phyloP scores from a whole-genome alignment of 129 eudicot species.

The Centaurea solstitialis region DNA sequence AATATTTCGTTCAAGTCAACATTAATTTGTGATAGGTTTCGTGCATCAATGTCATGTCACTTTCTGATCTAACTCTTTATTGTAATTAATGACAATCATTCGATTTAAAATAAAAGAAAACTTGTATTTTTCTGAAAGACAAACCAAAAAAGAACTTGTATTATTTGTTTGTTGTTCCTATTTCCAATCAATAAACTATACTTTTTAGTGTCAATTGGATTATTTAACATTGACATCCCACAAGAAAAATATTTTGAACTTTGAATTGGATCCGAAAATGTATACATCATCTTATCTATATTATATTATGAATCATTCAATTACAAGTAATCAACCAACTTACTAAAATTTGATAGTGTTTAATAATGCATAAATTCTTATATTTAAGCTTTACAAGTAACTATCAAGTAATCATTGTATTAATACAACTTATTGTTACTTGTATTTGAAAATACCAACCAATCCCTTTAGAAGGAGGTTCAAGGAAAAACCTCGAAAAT shows the following conservation, averaged over 20 bases:
- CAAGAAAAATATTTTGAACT: neutral
- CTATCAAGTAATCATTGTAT: neutral
- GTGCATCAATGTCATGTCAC: slow-evolving; percentile 20
- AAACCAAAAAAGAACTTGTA: neutral
- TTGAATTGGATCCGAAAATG: neutral
- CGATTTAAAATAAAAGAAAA: neutral
- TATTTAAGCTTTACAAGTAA: neutral
- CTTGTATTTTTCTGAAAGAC: neutral
- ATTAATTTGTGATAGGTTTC: slow-evolving; percentile 20
- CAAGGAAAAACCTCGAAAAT: no score
- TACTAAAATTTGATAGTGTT: no score
- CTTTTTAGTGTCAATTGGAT: neutral
- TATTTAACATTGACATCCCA: neutral
- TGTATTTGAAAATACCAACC: neutral
- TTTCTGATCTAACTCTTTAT: neutral
- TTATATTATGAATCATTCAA: no score
- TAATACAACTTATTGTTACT: neutral
- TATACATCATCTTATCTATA: neutral
- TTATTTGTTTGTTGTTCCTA: neutral
- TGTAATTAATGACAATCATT: slow-evolving; percentile 18
- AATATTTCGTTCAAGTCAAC: slow-evolving; percentile 32
- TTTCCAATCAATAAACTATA: neutral
- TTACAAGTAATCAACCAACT: no score
- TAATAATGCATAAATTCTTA: neutral
- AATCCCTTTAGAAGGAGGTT: no score